Base-by-base conservation (phyloP, 1,139 yeast genomes). In the Yamadazyma diospyri region DNA sequence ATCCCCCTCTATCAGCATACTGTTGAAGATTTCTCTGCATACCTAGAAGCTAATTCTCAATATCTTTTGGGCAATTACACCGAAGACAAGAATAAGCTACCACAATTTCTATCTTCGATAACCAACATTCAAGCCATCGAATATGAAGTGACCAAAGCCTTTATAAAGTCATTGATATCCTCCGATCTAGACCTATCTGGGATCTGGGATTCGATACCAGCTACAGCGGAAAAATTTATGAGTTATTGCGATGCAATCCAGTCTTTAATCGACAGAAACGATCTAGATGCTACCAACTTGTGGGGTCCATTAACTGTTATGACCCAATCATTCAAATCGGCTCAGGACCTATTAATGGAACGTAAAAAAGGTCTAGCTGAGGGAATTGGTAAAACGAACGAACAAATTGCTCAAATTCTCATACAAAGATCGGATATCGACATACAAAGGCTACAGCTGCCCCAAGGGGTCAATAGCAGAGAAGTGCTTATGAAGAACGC, bases 381-480 rank as follows among this genome's bases (percentile, higher is more conserved):
- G 25, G 59, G 60, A 13, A 40, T 64, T 22, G 74, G 74, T 1
- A 42, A 56, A 1, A 40, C 67, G 16, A 57, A 70, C 8, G 56
- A 67, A 6, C 71, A 68, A 37, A 42, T 72, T 2, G 57, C 75
- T 40, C 61, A 67, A 4, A 53, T 74, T 1, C 48, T 64, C 24
- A 67, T 74, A 16, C 76, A 72, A 24, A 53, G 80, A 34, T 67
- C 77, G 1, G 81, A 76, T 47, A 59, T 73, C 5, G 80, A 73
- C 34, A 45, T 72, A n/a, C 78, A 73, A 47, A 54, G 79, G 37
- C 51, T 68, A 16, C 61, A 57, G 32, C 42, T 43, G 27, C 62
- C 55, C 16, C 51, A 53, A 17, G 64, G 74, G 0, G 42, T 39
- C 4, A 55, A 53, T 26, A 59, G 59, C 44, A 48, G 40, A 22